Conservation (phyloP, 2,329 filamentous ascomycete species). For the Monosporascus sp. region DNA sequence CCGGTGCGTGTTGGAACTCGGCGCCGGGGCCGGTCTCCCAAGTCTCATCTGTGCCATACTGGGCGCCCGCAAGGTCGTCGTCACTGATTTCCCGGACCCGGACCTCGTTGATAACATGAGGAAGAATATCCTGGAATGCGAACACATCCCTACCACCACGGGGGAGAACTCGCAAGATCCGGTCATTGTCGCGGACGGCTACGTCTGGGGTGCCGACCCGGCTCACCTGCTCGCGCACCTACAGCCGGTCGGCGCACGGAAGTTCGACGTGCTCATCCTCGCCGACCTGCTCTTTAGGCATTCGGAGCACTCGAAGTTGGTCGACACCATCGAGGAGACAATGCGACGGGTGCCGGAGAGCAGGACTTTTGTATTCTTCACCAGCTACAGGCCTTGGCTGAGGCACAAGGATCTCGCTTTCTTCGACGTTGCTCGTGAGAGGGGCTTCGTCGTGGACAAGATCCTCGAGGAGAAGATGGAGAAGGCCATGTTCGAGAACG, state of each 20-base stretch:
- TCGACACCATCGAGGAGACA: slow-evolving; percentile 65
- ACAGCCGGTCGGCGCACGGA: slow-evolving; percentile 27
- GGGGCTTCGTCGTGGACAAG: slow-evolving; percentile 72
- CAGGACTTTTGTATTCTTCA: slow-evolving; percentile 84
- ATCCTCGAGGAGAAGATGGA: slow-evolving; percentile 78
- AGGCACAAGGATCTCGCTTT: slow-evolving; percentile 79
- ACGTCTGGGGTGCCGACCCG: slow-evolving; percentile 74
- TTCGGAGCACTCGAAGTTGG: slow-evolving; percentile 73
- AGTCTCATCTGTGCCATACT: slow-evolving; percentile 71
- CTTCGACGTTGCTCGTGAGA: slow-evolving; percentile 68
- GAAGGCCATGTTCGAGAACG: slow-evolving; percentile 81
- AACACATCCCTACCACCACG: slow-evolving; percentile 27
- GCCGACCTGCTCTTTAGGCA: slow-evolving; percentile 91
- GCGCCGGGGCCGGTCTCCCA: slow-evolving; percentile 81
- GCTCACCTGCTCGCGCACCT: slow-evolving; percentile 55
- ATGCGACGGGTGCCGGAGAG: slow-evolving; percentile 52
- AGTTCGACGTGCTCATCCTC: slow-evolving; percentile 78
- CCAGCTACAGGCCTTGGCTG: slow-evolving; percentile 88
- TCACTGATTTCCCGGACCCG: slow-evolving; percentile 83
- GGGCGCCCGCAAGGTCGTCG: slow-evolving; percentile 66
- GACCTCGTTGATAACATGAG: slow-evolving; percentile 78
- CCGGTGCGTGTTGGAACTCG: slow-evolving; percentile 79
- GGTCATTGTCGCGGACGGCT: slow-evolving; percentile 59
- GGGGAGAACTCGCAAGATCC: slow-evolving; percentile 21
- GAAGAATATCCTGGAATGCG: slow-evolving; percentile 63